Evolutionary conservation across 2,329 filamentous ascomycete species (phyloP).

Genomic region (Fonsecaea monophora): DNA sequence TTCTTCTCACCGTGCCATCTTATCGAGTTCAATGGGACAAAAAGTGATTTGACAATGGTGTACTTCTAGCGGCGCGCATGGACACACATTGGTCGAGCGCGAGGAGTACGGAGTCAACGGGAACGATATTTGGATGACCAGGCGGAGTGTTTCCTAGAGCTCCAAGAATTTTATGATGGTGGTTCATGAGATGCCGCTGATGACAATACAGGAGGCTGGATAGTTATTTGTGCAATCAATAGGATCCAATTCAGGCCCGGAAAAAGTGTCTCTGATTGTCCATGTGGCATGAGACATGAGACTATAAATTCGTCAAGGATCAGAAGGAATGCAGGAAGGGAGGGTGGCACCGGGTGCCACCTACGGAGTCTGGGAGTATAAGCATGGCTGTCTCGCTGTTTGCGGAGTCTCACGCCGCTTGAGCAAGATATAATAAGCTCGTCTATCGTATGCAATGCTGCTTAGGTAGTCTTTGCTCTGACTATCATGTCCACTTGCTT

Average conservation of each 20-base stretch:
- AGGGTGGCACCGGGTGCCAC: not conserved
- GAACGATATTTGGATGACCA: slow-evolving; percentile 8
- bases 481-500: not conserved
- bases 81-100: slow-evolving; percentile 13
- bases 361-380: not conserved
- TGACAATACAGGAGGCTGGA: slow-evolving; percentile 11
- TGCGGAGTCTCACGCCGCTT: not conserved
- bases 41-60: slow-evolving; percentile 24
- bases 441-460: not conserved
- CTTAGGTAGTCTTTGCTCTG: not conserved
- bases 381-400: not conserved
- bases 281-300: not conserved
- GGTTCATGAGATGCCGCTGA: not conserved
- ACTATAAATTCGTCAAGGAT: not conserved
- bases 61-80: slow-evolving; percentile 23
- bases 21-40: slow-evolving; percentile 5
- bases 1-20: not conserved
- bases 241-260: not conserved
- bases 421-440: slow-evolving; percentile 6
- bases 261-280: not conserved
- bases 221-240: slow-evolving; percentile 10
- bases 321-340: not conserved
- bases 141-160: slow-evolving; percentile 9
- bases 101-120: slow-evolving; percentile 5
- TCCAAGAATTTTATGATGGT: slow-evolving; percentile 9